Base-by-base conservation (phyloP, 2,329 filamentous ascomycete genomes). In the Trichoderma aggressivum region DNA sequence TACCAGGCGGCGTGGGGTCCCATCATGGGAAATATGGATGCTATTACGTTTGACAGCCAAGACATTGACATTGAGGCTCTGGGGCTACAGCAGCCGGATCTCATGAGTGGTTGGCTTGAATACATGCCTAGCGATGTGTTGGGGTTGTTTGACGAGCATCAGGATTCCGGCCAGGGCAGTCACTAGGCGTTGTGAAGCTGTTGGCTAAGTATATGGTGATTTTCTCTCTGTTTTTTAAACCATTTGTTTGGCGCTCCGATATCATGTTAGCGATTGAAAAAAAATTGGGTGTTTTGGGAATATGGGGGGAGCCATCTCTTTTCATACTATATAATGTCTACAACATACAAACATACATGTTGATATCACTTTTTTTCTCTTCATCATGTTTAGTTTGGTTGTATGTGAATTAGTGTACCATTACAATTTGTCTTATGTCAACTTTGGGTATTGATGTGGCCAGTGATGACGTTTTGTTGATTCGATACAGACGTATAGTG, bases 31-130 rank as follows among this genome's bases (percentile, higher is more conserved):
- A 81, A 77, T 68, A 81, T 83, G 72, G 82, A 86, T 60, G 81
- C 82, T 73, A 91, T 94, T 81, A 90, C 92, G 73, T 92, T 94
- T 74, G 89, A 93, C 77, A 91, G 89, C 72, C 91, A 93, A 73
- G 91, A 94, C 74, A 89, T 95, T 39, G 91, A 94, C 74, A 91
- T 94, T 84, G 88, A 87, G 28, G 83, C 88, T 5, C 81, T 94
- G 21, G 90, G 89, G 0, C 72, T 86, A 50, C 82, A 83, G 1
- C 81, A 82, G 1, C 87, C 89, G 18, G 91, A 93, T 56, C 87
- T 93, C 80, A 88, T 92, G 84, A 89, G 90, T 0, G 81, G 81
- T 4, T 94, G 92, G 91, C 82, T 94, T 12, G 92, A 93, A 75
- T 92, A 92, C 72, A 82, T 94, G 7, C 91, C 91, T 0, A 86